Conservation (phyloP, 164 flowering plant genomes). For the Vitis amurensis region DNA sequence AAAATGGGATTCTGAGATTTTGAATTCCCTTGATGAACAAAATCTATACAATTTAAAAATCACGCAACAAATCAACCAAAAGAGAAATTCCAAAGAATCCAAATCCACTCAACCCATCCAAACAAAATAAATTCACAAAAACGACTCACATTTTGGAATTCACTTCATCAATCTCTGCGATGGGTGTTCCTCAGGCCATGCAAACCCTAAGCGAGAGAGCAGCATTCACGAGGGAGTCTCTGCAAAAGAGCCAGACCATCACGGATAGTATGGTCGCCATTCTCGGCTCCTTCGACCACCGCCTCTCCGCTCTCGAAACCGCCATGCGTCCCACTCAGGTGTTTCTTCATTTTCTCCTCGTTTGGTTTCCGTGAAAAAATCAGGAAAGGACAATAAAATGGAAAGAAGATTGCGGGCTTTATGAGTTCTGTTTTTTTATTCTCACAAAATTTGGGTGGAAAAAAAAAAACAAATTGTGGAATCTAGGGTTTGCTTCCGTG, state of each 20-base stretch:
- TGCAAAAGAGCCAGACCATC: constrained; percentile 81
- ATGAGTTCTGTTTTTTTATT: too few relatives aligned
- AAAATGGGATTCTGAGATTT: too few relatives aligned
- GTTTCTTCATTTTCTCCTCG: background rate
- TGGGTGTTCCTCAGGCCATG: constrained; percentile 58
- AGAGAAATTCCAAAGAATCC: too few relatives aligned
- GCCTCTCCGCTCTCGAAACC: constrained; percentile 94
- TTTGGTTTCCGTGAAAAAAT: constrained; percentile 9
- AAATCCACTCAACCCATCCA: too few relatives aligned
- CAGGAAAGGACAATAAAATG: background rate
- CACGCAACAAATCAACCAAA: too few relatives aligned
- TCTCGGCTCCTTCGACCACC: constrained; percentile 93
- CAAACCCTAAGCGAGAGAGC: constrained; percentile 63
- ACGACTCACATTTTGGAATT: too few relatives aligned
- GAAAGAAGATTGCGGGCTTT: too few relatives aligned
- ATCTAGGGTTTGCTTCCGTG: background rate
- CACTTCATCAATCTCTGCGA: background rate
- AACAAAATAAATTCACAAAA: too few relatives aligned
- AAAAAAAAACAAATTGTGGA: background rate
- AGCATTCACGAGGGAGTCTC: constrained; percentile 62
- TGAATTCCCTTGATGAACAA: too few relatives aligned
- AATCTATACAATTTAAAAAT: too few relatives aligned
- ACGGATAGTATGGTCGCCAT: constrained; percentile 84
- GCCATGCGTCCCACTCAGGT: constrained; percentile 99
- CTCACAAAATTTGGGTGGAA: too few relatives aligned